phyloP scores from a whole-genome alignment of 495 filamentous ascomycete genomes.

The Tricharina praecox region DNA sequence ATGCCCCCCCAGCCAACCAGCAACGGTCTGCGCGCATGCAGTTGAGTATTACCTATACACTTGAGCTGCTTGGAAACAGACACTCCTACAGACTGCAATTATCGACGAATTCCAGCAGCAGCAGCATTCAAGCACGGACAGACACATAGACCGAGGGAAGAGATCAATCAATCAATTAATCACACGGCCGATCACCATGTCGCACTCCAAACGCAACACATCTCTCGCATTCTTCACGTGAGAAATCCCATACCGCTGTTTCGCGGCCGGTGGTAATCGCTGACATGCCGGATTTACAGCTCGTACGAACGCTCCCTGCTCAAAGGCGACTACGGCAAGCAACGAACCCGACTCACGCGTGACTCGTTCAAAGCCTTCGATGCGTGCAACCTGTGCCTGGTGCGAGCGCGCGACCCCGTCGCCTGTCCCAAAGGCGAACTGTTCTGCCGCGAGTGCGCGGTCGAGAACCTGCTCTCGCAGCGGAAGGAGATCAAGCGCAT shows the following conservation, averaged over 20 bases:
- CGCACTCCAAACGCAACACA: slow-evolving; percentile 65
- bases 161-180: too few relatives aligned
- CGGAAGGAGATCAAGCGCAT: slow-evolving; percentile 80
- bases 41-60: too few relatives aligned
- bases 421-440: slow-evolving; percentile 61
- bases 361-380: slow-evolving; percentile 90
- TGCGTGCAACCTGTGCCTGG: slow-evolving; percentile 75
- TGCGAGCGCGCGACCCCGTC: slow-evolving; percentile 67
- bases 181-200: too few relatives aligned
- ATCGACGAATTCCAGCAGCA: too few relatives aligned
- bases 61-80: too few relatives aligned
- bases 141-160: too few relatives aligned
- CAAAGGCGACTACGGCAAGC: slow-evolving; percentile 61
- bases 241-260: background rate
- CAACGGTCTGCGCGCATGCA: too few relatives aligned
- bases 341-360: slow-evolving; percentile 67
- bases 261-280: background rate
- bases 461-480: slow-evolving; percentile 77
- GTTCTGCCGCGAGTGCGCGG: slow-evolving; percentile 93
- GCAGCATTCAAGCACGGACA: too few relatives aligned
- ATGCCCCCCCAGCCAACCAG: too few relatives aligned
- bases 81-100: too few relatives aligned
- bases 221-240: slow-evolving; percentile 84
- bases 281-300: slow-evolving; percentile 3
- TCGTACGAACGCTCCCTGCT: slow-evolving; percentile 74